Conservation (phyloP, 2,329 filamentous ascomycete species). For the Septoria petroselini region DNA sequence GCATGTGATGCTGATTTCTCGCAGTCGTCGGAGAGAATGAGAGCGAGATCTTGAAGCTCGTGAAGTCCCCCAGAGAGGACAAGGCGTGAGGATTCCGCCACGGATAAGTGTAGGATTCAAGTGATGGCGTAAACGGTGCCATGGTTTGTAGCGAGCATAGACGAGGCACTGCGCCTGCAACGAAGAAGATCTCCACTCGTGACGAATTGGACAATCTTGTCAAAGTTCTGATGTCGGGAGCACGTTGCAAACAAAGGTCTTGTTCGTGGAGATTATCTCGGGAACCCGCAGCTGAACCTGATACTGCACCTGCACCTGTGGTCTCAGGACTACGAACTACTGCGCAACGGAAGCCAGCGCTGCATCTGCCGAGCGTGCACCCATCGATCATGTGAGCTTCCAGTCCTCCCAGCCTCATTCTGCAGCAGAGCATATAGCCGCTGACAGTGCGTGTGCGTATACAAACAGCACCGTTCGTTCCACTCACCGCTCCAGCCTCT, state of each 20-base stretch:
- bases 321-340: too few relatives aligned
- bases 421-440: slow-evolving; percentile 9
- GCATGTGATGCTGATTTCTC: slow-evolving; percentile 10
- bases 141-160: too few relatives aligned
- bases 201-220: not conserved
- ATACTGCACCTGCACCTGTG: slow-evolving; percentile 7
- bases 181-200: not conserved
- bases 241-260: slow-evolving; percentile 12
- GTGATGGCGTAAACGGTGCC: not conserved
- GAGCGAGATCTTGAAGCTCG: slow-evolving; percentile 82
- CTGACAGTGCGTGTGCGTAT: slow-evolving; percentile 3
- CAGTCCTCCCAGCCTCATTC: slow-evolving; percentile 2
- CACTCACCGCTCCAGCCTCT: slow-evolving; percentile 4
- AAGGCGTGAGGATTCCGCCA: slow-evolving; percentile 14
- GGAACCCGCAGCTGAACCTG: slow-evolving; percentile 18
- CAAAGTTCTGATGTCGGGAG: not conserved
- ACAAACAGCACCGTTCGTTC: slow-evolving; percentile 18
- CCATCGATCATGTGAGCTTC: not conserved
- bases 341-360: not conserved
- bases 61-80: slow-evolving; percentile 55
- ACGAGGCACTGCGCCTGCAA: too few relatives aligned
- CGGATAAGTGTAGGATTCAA: too few relatives aligned
- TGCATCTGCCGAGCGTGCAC: not conserved
- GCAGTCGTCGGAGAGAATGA: slow-evolving; percentile 69
- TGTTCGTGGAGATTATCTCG: slow-evolving; percentile 18